A percentile compares a stretch with the other conserved stretches of the same genome.
Evolutionary conservation across 148 eudicot genomes (phyloP).

Genomic region (Rhododendron simsii): DNA sequence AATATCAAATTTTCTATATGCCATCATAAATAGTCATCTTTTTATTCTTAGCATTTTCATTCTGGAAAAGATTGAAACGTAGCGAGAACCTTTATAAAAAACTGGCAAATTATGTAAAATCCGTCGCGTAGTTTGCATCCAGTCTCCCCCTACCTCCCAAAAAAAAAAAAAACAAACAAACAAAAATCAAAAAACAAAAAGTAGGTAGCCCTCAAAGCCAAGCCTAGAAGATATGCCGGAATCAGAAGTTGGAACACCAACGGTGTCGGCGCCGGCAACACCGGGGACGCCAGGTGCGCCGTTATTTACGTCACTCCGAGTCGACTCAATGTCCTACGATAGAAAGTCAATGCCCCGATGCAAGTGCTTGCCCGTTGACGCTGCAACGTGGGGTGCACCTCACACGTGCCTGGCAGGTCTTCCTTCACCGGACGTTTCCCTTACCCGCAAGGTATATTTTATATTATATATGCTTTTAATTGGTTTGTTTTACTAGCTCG

Average conservation of each 20-base stretch:
- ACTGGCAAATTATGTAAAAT: slow-evolving; percentile 10
- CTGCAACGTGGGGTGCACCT: slow-evolving; percentile 46
- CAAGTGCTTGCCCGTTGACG: slow-evolving; percentile 60
- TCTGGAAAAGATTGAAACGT: neutral
- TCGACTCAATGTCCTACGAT: slow-evolving; percentile 76
- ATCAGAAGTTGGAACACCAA: slow-evolving; percentile 35
- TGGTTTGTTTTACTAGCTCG: too few relatives aligned
- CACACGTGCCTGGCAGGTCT: slow-evolving; percentile 66
- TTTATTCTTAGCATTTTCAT: neutral
- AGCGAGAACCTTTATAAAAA: slow-evolving; percentile 8
- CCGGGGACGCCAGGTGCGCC: slow-evolving; percentile 77
- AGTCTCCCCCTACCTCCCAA: neutral
- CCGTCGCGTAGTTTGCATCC: neutral
- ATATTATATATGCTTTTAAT: too few relatives aligned
- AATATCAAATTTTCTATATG: neutral
- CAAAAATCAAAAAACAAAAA: slow-evolving; percentile 16
- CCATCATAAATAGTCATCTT: neutral
- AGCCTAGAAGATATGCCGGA: slow-evolving; percentile 19
- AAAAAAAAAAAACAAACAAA: slow-evolving; percentile 7
- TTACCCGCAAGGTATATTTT: slow-evolving; percentile 67
- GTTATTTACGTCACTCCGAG: slow-evolving; percentile 39
- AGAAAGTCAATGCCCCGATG: slow-evolving; percentile 85
- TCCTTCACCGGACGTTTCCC: slow-evolving; percentile 67
- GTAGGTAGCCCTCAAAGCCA: neutral
- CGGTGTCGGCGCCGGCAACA: slow-evolving; percentile 49